phyloP scores from a whole-genome alignment of 176 grass and related monocot species.

The Musa schizocarpa region DNA sequence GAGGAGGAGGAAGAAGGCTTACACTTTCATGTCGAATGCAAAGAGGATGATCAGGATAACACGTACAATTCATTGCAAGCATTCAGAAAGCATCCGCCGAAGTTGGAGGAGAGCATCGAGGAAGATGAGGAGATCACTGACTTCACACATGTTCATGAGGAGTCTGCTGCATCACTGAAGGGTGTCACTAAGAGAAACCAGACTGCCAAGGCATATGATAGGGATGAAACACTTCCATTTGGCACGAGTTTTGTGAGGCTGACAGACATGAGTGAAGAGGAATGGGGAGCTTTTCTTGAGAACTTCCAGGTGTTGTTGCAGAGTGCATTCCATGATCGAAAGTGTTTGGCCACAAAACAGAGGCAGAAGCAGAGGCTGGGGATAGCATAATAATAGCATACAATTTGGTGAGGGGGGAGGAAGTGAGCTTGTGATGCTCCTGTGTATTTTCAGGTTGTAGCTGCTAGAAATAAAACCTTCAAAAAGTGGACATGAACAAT shows the following conservation, averaged over 20 bases:
- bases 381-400: not conserved
- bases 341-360: slow-evolving; percentile 28
- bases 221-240: slow-evolving; percentile 55
- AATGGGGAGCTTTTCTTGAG: slow-evolving; percentile 69
- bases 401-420: not conserved
- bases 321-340: slow-evolving; percentile 38
- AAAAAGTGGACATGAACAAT: too few species aligned
- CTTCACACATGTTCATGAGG: slow-evolving; percentile 21
- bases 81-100: slow-evolving; percentile 57
- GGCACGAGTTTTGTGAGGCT: slow-evolving; percentile 75
- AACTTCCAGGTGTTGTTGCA: slow-evolving; percentile 78
- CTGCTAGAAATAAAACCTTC: too few species aligned
- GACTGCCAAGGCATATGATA: slow-evolving; percentile 42
- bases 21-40: slow-evolving; percentile 57
- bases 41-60: slow-evolving; percentile 22
- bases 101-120: slow-evolving; percentile 50
- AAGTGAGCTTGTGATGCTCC: not conserved
- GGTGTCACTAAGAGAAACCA: slow-evolving; percentile 30
- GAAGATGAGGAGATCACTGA: slow-evolving; percentile 34
- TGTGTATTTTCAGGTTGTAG: slow-evolving; percentile 4
- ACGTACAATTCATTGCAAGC: slow-evolving; percentile 14
- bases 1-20: slow-evolving; percentile 58
- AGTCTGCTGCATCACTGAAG: slow-evolving; percentile 45
- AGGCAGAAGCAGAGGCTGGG: slow-evolving; percentile 65
- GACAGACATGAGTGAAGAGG: slow-evolving; percentile 53